Evolutionary conservation across 202 grass and related monocot genomes (phyloP).

Genomic region (Zoysia matrella): DNA sequence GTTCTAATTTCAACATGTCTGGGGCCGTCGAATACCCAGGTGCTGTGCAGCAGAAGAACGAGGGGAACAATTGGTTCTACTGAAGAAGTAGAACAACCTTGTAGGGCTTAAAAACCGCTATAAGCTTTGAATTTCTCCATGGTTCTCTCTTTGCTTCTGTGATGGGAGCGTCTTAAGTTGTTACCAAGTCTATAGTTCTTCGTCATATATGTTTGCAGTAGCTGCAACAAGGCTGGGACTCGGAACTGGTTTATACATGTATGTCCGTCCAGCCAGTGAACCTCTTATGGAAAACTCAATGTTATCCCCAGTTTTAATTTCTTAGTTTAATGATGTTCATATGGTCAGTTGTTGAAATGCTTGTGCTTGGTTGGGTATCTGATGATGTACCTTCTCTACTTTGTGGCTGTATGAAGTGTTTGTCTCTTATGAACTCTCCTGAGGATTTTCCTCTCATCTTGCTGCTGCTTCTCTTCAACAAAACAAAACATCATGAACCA

Average conservation of each 20-base stretch:
- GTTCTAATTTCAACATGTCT: constrained; percentile 58
- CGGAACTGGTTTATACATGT: constrained; percentile 60
- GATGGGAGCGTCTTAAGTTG: constrained; percentile 31
- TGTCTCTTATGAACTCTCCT: neutral
- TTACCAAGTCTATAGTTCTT: constrained; percentile 59
- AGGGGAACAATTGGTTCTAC: constrained; percentile 67
- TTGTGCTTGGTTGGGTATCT: constrained; percentile 22
- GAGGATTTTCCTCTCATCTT: neutral
- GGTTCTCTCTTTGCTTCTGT: constrained; percentile 33
- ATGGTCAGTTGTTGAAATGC: constrained; percentile 24
- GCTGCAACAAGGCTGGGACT: constrained; percentile 59
- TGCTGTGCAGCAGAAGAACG: constrained; percentile 46
- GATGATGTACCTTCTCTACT: neutral
- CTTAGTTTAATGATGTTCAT: constrained; percentile 47
- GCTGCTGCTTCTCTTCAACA: neutral
- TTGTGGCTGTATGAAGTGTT: constrained; percentile 26
- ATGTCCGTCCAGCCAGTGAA: constrained; percentile 60
- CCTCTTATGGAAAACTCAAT: constrained; percentile 59
- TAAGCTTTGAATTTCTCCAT: constrained; percentile 54
- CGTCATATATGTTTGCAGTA: constrained; percentile 68
- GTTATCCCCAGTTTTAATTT: constrained; percentile 53
- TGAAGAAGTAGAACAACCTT: constrained; percentile 55
- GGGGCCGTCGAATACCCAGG: constrained; percentile 47
- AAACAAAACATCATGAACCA: neutral
- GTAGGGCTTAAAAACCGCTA: constrained; percentile 41